These are phyloP conservation scores for Sisymbrium irio DNA, from an alignment of 345 rosid species.

Conservation along the genomic window DNA sequence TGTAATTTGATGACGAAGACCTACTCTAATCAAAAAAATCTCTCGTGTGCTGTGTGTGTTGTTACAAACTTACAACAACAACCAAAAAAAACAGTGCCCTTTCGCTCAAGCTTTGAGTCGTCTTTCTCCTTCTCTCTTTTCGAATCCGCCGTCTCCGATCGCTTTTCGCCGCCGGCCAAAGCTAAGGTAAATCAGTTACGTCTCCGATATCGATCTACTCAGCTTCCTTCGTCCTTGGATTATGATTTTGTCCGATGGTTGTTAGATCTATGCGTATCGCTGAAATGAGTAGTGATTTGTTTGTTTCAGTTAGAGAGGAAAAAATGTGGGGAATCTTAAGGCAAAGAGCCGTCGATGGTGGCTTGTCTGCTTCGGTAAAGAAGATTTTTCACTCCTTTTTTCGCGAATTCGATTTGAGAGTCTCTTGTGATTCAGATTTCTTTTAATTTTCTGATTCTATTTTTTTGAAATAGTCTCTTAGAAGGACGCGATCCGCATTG, in stretches of 20 bases:
- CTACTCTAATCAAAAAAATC: no score
- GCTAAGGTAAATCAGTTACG: background rate
- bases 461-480: constrained; percentile 34
- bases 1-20: background rate
- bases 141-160: constrained; percentile 28
- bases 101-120: constrained; percentile 35
- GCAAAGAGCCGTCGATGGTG: constrained; percentile 48
- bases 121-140: constrained; percentile 22
- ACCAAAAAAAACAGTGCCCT: constrained; percentile 8
- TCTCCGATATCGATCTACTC: background rate
- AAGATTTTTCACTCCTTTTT: background rate
- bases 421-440: background rate
- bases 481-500: constrained; percentile 50
- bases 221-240: no score
- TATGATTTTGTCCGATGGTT: background rate
- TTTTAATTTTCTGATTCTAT: background rate
- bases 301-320: constrained; percentile 19
- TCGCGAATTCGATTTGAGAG: constrained; percentile 4
- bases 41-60: background rate
- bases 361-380: constrained; percentile 36
- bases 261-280: constrained; percentile 19
- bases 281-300: background rate
- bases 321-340: constrained; percentile 59
- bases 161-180: constrained; percentile 6
- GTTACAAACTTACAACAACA: background rate